phyloP scores from a whole-genome alignment of 345 rosid species.

The Capsella bursapastoris region DNA sequence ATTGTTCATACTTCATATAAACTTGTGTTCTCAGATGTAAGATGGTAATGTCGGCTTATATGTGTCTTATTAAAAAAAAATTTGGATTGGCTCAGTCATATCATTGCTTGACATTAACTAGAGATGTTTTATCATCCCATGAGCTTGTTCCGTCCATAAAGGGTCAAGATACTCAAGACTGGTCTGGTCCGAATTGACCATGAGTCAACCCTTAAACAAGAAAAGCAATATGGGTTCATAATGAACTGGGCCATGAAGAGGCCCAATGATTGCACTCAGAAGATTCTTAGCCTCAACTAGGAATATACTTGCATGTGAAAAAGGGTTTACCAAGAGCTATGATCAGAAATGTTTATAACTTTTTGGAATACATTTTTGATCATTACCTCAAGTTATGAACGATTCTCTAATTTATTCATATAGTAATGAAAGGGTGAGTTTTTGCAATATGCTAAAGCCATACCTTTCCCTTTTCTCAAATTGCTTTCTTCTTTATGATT shows the following conservation, averaged over 20 bases:
- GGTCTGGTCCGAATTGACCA: not conserved
- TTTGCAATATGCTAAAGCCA: slow-evolving; percentile 47
- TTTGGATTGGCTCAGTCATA: slow-evolving; percentile 19
- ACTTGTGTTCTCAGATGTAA: slow-evolving; percentile 22
- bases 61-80: slow-evolving; percentile 6
- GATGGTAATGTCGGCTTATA: slow-evolving; percentile 31
- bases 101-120: not conserved
- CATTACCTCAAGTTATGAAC: slow-evolving; percentile 27
- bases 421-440: slow-evolving; percentile 10
- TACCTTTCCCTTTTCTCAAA: slow-evolving; percentile 48
- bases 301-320: slow-evolving; percentile 42
- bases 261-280: slow-evolving; percentile 1
- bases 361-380: slow-evolving; percentile 25
- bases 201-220: not conserved
- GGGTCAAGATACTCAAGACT: not conserved
- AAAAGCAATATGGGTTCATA: not conserved
- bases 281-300: slow-evolving; percentile 7
- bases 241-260: not conserved
- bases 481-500: slow-evolving; percentile 46
- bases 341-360: slow-evolving; percentile 28
- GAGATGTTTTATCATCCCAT: not conserved
- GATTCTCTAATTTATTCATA: slow-evolving; percentile 15
- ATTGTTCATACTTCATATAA: slow-evolving; percentile 42
- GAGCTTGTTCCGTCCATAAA: not conserved
- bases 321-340: slow-evolving; percentile 23